These are phyloP conservation scores for Vaccinium myrtillus DNA, from an alignment of 148 eudicot genomes.

Conservation along the genomic window DNA sequence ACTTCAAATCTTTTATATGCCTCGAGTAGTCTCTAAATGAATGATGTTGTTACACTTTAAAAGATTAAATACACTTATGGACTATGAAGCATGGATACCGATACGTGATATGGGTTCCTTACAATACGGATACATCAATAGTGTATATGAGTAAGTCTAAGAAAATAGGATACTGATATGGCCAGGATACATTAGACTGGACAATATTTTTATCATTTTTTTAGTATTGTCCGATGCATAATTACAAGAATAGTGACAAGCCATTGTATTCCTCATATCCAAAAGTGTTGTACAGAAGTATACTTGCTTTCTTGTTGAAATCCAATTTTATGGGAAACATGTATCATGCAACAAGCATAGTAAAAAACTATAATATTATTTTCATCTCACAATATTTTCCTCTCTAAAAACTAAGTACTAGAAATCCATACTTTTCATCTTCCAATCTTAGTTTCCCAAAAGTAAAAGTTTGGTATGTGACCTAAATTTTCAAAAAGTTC, in stretches of 20 bases:
- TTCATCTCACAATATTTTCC: neutral
- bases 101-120: neutral
- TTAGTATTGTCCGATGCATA: neutral
- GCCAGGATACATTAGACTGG: neutral
- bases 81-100: neutral
- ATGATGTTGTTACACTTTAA: neutral
- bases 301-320: neutral
- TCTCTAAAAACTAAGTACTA: neutral
- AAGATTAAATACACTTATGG: neutral
- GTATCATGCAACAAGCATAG: neutral
- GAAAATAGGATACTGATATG: neutral
- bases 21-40: neutral
- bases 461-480: neutral
- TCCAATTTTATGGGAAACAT: neutral
- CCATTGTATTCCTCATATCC: neutral
- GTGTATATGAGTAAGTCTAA: neutral
- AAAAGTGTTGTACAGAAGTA: neutral
- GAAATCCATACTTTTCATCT: neutral
- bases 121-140: neutral
- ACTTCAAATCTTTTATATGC: neutral
- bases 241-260: neutral
- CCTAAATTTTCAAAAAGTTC: neutral
- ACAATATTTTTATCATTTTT: too few species aligned
- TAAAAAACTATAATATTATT: neutral
- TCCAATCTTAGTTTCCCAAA: neutral